Base-by-base conservation (phyloP, 306 rosid species). In the Glycine soja region DNA sequence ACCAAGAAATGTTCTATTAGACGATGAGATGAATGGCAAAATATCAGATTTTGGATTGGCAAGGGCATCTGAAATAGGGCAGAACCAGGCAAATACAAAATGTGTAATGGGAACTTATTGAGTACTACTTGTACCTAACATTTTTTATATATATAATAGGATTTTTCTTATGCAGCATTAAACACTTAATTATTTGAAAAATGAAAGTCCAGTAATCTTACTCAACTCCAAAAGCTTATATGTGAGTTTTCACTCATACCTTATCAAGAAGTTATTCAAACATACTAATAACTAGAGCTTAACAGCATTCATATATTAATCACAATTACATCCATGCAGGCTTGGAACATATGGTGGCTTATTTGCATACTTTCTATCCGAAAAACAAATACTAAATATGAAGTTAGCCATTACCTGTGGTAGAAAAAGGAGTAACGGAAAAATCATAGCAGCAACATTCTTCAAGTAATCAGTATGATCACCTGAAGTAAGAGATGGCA, bases 1-100 rank as follows among this genome's bases (percentile, higher is more conserved):
- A 81, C 79, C 88, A 5, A 82, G 76, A 61, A 90, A 90, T 74
- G 80, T 90, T 10, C 59, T 90, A 9, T 8, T 90, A 2, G 87
- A 90, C 72, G 38, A 57, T 8, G 84, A 90, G 0, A 86, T 87
- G 87, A 83, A 76, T 72, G 81, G 87, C 24, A 90, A 90, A 77
- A 90, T 87, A 72, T 84, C 88, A 10, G 93, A 87, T 66, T 90
- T 90, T 70, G 89, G 91, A 47, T 69, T 86, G 46, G 87, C 91
- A 16, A 85, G 86, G 15, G 63, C 83, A 45, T 85, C 86, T 75
- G 79, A 67, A 45, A 18, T n/a, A n/a, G n/a, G n/a, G n/a, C n/a
- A n/a, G n/a, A n/a, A n/a, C n/a, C n/a, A n/a, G n/a, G n/a, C n/a
- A n/a, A n/a, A n/a, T n/a, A n/a, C n/a, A n/a, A n/a, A n/a, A n/a